Evolutionary conservation across 495 filamentous ascomycete species (phyloP), one percentile per base, ranked within the genome.

Genomic region (Friedmanniomyces endolithicus): DNA sequence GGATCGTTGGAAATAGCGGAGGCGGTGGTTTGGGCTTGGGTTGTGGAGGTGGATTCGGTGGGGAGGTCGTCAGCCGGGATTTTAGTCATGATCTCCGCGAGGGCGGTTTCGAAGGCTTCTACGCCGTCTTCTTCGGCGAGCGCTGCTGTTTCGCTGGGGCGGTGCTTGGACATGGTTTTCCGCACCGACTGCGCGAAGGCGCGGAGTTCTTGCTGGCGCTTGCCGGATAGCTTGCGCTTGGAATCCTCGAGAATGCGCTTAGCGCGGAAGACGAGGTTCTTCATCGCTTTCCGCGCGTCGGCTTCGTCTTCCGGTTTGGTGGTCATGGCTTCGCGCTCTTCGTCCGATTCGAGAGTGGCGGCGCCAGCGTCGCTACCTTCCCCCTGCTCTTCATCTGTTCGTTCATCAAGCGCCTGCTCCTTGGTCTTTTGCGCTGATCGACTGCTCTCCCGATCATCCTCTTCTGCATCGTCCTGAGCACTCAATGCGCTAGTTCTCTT

Each of bases 151-250:
- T 37, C 37, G 12, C 34, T 7, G 17, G 19, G 22, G 17, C 53
- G 37, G 7, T 68, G 53, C 20, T 64, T 65, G 19, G 62, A 37
- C 54, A 85, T 68, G 17, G 80, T 75, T 25, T 70, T 71, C 40
- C 69, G 68, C 31, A 84, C 69, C n/a, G 69, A 69, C 58, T 68
- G 73, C 47, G 75, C 71, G 70, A 84, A 81, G 1, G 71, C 75
- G 41, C 81, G 76, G 19, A 83, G 68, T 43, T 80, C 73, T 66
- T 81, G 77, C 67, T 84, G 83, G 56, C 73, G 72, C 64, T 80
- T 81, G 44, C 74, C 79, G n/a, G 74, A 68, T 12, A 81, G 67
- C 2, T 71, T 65, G 27, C 72, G 68, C 61, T 74, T 77, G 52
- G 70, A 65, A 47, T 62, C 66, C 11, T 72, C 65, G 65, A 83